Conservation (phyloP, 2,329 filamentous ascomycete species). For the Colletotrichum graminicola region DNA sequence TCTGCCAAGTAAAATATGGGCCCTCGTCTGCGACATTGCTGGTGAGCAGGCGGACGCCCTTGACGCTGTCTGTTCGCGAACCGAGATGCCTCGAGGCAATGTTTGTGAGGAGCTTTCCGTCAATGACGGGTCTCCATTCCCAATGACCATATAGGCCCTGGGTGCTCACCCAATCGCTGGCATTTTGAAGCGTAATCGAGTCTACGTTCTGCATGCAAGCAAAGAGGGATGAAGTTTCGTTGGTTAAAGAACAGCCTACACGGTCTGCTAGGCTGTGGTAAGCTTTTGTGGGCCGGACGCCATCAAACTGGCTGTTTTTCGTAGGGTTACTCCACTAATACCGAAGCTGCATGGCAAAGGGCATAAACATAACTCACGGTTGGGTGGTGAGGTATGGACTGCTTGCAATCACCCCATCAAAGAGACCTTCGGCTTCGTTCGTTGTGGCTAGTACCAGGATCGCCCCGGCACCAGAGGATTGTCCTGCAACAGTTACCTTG, state of each 20-base stretch:
- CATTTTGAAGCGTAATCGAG: conserved; percentile 25
- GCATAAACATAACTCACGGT: conserved; percentile 5
- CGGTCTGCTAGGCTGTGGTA: conserved; percentile 25
- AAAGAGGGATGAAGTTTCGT: neutral
- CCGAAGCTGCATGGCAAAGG: neutral
- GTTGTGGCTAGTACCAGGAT: conserved; percentile 4
- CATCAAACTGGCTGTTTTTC: conserved; percentile 2
- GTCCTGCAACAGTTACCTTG: conserved; percentile 23
- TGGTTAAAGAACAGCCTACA: conserved; percentile 7
- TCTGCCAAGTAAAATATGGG: conserved; percentile 25
- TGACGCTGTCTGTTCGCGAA: neutral
- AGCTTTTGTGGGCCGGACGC: neutral
- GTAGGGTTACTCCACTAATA: neutral
- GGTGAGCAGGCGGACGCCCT: conserved; percentile 19
- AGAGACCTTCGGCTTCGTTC: conserved; percentile 17
- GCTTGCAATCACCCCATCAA: conserved; percentile 19
- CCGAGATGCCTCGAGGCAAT: neutral
- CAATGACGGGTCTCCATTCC: conserved; percentile 24
- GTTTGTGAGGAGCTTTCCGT: conserved; percentile 25
- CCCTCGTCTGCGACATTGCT: conserved; percentile 35
- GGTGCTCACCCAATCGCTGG: conserved; percentile 34
- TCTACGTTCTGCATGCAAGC: conserved; percentile 27
- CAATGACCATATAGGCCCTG: conserved; percentile 28
- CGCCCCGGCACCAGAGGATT: conserved; percentile 27
- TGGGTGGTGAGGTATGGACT: conserved; percentile 30